These are phyloP conservation scores for Exsudoporus frostii DNA, from an alignment of 768 basidiomycete genomes.

Conservation along the genomic window DNA sequence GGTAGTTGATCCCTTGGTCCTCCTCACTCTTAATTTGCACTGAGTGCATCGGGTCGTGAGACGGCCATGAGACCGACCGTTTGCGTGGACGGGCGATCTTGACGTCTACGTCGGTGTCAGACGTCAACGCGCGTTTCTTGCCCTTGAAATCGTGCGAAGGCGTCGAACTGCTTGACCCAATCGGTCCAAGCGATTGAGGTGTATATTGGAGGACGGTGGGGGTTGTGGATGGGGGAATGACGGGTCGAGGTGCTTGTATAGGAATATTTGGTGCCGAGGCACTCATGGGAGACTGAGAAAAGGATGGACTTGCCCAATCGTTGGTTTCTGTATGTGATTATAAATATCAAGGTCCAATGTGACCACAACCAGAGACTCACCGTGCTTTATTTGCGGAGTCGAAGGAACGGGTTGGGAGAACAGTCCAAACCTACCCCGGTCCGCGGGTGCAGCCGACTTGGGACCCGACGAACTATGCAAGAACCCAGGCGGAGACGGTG, in stretches of 20 bases:
- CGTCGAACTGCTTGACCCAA: slow-evolving; percentile 23
- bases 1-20: slow-evolving; percentile 43
- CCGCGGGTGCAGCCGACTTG: slow-evolving; percentile 14
- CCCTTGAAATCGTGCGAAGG: slow-evolving; percentile 30
- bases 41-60: slow-evolving; percentile 37
- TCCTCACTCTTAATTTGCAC: slow-evolving; percentile 44
- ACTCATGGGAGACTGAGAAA: slow-evolving; percentile 16
- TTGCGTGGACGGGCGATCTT: slow-evolving; percentile 33
- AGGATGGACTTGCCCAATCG: slow-evolving; percentile 23
- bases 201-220: slow-evolving; percentile 34
- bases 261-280: slow-evolving; percentile 17
- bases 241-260: slow-evolving; percentile 31
- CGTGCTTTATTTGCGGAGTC: slow-evolving; percentile 30
- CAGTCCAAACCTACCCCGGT: slow-evolving; percentile 18
- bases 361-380: slow-evolving; percentile 16
- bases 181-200: slow-evolving; percentile 12
- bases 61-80: slow-evolving; percentile 47
- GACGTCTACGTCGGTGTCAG: slow-evolving; percentile 20
- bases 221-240: slow-evolving; percentile 28
- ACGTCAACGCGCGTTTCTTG: slow-evolving; percentile 38
- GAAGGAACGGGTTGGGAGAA: slow-evolving; percentile 16
- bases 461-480: slow-evolving; percentile 31
- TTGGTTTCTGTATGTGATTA: slow-evolving; percentile 14
- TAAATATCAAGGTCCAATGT: neutral
- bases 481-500: slow-evolving; percentile 35